Conservation (phyloP, 208 protist species). For the Leishmania major region DNA sequence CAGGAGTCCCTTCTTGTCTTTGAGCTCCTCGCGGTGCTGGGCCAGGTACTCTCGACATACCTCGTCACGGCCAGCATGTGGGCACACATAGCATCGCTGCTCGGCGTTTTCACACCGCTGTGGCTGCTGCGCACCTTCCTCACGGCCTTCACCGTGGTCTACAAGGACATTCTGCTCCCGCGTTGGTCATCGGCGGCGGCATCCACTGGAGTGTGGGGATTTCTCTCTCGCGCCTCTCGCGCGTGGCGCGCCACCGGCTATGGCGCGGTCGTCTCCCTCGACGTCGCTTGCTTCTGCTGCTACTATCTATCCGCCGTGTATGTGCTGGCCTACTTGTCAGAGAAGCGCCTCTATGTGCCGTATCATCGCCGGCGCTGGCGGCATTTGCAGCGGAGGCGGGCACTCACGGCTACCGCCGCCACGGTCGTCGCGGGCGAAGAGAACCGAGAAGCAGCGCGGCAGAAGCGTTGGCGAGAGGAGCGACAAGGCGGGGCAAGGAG, state of each 20-base stretch:
- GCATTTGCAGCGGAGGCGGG: slow-evolving; percentile 19
- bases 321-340: slow-evolving; percentile 39
- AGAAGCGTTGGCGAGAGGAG: neutral
- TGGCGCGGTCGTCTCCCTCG: slow-evolving; percentile 34
- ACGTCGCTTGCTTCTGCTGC: slow-evolving; percentile 39
- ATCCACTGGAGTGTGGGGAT: neutral
- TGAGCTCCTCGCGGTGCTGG: slow-evolving; percentile 30
- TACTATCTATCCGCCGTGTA: slow-evolving; percentile 43
- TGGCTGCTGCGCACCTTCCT: slow-evolving; percentile 47
- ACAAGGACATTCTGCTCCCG: slow-evolving; percentile 41
- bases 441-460: neutral
- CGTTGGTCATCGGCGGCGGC: slow-evolving; percentile 10
- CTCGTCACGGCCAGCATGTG: slow-evolving; percentile 46
- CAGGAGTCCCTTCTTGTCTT: slow-evolving; percentile 52
- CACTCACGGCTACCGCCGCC: neutral
- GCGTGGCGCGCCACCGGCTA: slow-evolving; percentile 50
- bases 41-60: slow-evolving; percentile 37
- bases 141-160: slow-evolving; percentile 50
- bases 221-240: slow-evolving; percentile 4
- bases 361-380: slow-evolving; percentile 40
- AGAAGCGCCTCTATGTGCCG: slow-evolving; percentile 54
- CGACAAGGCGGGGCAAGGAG: neutral
- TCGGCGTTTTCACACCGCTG: slow-evolving; percentile 26
- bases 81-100: slow-evolving; percentile 17
- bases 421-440: neutral